Percentiles rank a stretch among this genome's conserved stretches.
phyloP scores from a whole-genome alignment of 2,329 filamentous ascomycete genomes.

The Bipolaris zeicola region DNA sequence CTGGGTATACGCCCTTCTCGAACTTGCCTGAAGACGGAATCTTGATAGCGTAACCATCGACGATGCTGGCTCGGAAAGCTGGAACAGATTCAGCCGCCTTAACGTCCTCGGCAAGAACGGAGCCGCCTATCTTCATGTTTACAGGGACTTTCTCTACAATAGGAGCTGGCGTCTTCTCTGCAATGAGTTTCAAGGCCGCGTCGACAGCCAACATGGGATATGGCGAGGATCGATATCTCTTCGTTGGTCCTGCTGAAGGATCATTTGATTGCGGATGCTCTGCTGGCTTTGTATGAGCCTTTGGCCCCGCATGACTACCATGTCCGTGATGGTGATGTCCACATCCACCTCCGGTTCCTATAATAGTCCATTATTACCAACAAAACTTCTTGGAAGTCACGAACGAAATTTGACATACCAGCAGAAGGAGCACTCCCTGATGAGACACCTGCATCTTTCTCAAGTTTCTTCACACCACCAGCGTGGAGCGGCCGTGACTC shows the following conservation, averaged over 20 bases:
- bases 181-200: conserved; percentile 76
- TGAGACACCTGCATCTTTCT: conserved; percentile 72
- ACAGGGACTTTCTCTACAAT: conserved; percentile 65
- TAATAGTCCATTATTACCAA: background rate
- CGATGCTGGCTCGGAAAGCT: conserved; percentile 92
- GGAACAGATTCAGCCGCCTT: conserved; percentile 82
- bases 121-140: conserved; percentile 70
- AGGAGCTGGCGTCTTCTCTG: conserved; percentile 71
- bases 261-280: conserved; percentile 65
- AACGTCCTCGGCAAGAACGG: conserved; percentile 82
- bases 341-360: conserved; percentile 33
- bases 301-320: conserved; percentile 56
- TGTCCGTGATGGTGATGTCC: conserved; percentile 52
- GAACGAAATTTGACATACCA: conserved; percentile 17
- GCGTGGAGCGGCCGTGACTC: conserved; percentile 80
- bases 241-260: conserved; percentile 63
- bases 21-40: conserved; percentile 49
- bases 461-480: conserved; percentile 82
- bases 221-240: conserved; percentile 81
- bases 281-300: conserved; percentile 72
- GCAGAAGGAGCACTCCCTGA: conserved; percentile 17
- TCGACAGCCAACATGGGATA: conserved; percentile 90
- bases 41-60: conserved; percentile 82
- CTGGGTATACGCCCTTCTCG: conserved; percentile 80
- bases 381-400: no score